A percentile compares a stretch with the other conserved stretches of the same genome.
phyloP scores from a whole-genome alignment of 441 rosid genomes.

The Euphorbia schlechtendalii region DNA sequence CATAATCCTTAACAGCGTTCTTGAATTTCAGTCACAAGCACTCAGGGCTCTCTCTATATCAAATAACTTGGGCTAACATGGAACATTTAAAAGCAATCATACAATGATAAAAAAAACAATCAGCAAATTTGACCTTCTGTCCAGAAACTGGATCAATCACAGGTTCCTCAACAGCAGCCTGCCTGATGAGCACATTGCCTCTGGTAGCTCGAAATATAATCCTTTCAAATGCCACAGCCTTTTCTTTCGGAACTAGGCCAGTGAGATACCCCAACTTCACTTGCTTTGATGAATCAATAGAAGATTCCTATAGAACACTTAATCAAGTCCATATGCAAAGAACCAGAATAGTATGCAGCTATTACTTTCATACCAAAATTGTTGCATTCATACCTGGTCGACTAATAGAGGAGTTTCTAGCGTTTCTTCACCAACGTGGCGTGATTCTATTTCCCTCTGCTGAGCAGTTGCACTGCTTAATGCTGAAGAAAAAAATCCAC shows the following conservation, averaged over 20 bases:
- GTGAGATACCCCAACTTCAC: conserved; percentile 74
- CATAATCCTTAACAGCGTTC: neutral
- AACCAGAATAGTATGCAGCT: conserved; percentile 8
- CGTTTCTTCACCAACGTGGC: conserved; percentile 49
- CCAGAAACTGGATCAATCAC: conserved; percentile 83
- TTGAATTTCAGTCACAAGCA: neutral
- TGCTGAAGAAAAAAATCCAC: conserved; percentile 67
- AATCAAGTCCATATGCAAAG: conserved; percentile 13
- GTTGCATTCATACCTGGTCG: conserved; percentile 41
- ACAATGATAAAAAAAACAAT: neutral
- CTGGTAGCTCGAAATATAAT: conserved; percentile 94
- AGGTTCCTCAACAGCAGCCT: conserved; percentile 59
- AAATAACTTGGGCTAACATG: neutral
- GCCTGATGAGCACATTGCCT: conserved; percentile 80
- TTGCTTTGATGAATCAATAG: conserved; percentile 70
- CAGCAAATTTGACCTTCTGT: conserved; percentile 47
- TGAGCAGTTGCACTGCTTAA: conserved; percentile 54
- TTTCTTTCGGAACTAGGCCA: conserved; percentile 81
- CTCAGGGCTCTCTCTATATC: neutral
- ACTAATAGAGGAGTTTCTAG: conserved; percentile 66
- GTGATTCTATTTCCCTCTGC: conserved; percentile 62
- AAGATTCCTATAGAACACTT: conserved; percentile 40
- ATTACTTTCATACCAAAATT: conserved; percentile 1
- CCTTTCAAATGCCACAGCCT: conserved; percentile 85
- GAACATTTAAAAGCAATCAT: neutral